Conservation (phyloP, 1,284 basidiomycete species). For the Boletus semigastroideus region DNA sequence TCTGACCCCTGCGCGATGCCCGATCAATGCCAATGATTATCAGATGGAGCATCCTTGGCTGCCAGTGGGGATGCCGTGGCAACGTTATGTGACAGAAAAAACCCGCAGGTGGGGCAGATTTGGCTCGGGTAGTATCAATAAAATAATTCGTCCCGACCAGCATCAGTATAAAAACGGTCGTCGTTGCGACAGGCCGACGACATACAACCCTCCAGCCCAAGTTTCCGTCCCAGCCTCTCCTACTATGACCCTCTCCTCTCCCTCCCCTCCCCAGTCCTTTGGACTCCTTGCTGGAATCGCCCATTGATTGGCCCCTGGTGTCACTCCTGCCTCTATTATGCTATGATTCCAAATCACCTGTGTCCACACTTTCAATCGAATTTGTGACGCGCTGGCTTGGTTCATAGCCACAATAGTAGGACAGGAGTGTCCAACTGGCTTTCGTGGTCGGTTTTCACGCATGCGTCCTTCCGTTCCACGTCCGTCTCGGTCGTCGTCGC, state of each 20-base stretch:
- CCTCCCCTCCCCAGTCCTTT: neutral
- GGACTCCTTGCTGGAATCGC: constrained; percentile 10
- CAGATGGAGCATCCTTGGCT: constrained; percentile 11
- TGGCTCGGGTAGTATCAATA: constrained; percentile 9
- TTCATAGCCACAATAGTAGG: constrained; percentile 37
- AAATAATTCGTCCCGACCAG: constrained; percentile 8
- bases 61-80: constrained; percentile 10
- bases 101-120: constrained; percentile 7
- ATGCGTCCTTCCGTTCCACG: neutral
- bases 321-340: constrained; percentile 29
- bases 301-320: constrained; percentile 24
- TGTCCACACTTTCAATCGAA: constrained; percentile 29
- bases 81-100: constrained; percentile 23
- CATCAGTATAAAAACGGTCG: constrained; percentile 25
- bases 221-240: constrained; percentile 20
- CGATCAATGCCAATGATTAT: constrained; percentile 23
- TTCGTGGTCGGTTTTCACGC: constrained; percentile 9
- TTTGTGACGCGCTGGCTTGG: constrained; percentile 30
- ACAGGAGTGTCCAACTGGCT: constrained; percentile 24
- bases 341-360: constrained; percentile 35
- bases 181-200: neutral
- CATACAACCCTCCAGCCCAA: constrained; percentile 2
- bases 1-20: constrained; percentile 20
- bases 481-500: neutral
- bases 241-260: neutral